A percentile compares a stretch with the other conserved stretches of the same genome.
Conservation (phyloP, 352 stramenopile species). For the Pythium phragmiticola region DNA sequence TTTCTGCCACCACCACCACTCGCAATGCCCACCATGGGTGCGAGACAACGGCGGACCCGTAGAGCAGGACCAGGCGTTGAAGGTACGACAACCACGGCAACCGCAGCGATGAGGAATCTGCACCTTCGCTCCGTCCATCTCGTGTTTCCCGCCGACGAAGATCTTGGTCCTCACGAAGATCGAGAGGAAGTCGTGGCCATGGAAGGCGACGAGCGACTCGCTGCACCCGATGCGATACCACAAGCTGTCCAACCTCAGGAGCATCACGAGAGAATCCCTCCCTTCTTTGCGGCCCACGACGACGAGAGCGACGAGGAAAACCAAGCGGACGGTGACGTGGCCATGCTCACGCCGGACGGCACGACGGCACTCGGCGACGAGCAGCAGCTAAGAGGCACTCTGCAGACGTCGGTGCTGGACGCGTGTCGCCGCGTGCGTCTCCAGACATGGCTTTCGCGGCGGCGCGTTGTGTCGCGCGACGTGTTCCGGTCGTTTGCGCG, state of each 20-base stretch:
- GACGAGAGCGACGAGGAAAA: conserved; percentile 21
- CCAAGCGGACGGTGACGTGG: conserved; percentile 36
- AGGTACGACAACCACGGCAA: neutral
- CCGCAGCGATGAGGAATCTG: neutral
- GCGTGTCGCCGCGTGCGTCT: conserved; percentile 23
- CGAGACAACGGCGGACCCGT: neutral
- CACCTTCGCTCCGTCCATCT: conserved; percentile 24
- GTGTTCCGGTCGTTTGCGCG: conserved; percentile 53
- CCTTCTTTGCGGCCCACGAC: conserved; percentile 5
- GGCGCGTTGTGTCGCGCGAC: conserved; percentile 33
- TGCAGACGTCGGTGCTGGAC: neutral
- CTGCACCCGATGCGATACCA: neutral
- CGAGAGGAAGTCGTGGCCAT: neutral
- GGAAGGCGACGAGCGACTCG: neutral
- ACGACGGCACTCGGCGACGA: neutral
- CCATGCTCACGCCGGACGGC: conserved; percentile 31
- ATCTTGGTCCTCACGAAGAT: neutral
- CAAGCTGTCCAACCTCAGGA: neutral
- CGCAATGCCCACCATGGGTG: neutral
- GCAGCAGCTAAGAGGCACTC: neutral
- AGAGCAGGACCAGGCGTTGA: neutral
- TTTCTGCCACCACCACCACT: neutral
- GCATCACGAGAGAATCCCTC: neutral
- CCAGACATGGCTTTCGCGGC: conserved; percentile 38
- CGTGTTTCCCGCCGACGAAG: conserved; percentile 19